These are phyloP conservation scores for Colletotrichum sp. DNA, from an alignment of 2,329 filamentous ascomycete genomes.

Conservation along the genomic window DNA sequence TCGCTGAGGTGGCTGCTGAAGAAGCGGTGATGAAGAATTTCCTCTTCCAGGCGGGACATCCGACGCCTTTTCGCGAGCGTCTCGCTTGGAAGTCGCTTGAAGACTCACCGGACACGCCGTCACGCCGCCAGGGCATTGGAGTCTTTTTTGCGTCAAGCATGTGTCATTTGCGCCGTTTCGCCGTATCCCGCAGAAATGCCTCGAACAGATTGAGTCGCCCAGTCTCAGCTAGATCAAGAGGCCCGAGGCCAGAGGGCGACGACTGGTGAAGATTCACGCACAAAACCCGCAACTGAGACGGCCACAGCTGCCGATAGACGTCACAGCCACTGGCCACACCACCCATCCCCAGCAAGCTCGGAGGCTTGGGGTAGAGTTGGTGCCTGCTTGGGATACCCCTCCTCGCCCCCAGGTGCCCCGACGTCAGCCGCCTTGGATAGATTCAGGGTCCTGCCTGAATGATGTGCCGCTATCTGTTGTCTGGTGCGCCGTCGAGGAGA, in stretches of 20 bases:
- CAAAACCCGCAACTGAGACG: conserved; percentile 15
- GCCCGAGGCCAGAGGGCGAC: neutral
- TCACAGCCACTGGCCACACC: conserved; percentile 4
- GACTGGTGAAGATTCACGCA: conserved; percentile 15
- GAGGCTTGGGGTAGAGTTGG: neutral
- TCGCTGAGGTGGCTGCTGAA: neutral
- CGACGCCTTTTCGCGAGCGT: neutral
- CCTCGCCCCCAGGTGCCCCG: neutral
- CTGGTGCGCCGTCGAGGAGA: neutral
- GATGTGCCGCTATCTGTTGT: neutral
- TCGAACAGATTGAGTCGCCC: neutral
- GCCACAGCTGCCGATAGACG: conserved; percentile 7
- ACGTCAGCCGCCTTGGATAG: neutral
- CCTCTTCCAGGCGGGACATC: neutral
- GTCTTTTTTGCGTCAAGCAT: neutral
- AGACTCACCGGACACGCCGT: neutral
- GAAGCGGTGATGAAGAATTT: conserved; percentile 6
- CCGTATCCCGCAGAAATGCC: conserved; percentile 8
- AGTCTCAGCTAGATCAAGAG: conserved; percentile 6
- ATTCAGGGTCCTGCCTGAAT: conserved; percentile 16
- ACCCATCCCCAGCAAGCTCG: neutral
- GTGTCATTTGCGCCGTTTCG: neutral
- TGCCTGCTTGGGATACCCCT: conserved; percentile 7
- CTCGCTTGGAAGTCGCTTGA: neutral
- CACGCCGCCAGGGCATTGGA: neutral